phyloP scores from a whole-genome alignment of 768 basidiomycete genomes.

The Termitomyces titanicus region DNA sequence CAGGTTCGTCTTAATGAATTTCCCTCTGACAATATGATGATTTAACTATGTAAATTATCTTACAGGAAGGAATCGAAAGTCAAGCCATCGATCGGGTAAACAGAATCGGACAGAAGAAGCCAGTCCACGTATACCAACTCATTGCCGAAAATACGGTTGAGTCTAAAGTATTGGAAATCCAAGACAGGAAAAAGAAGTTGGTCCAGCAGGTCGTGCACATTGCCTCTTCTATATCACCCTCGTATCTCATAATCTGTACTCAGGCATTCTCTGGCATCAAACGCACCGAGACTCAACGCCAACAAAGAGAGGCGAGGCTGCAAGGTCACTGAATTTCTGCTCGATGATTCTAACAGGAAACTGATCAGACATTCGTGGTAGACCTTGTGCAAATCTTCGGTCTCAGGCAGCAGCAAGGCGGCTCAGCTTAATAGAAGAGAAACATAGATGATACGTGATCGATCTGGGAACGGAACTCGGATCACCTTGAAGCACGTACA shows the following conservation, averaged over 20 bases:
- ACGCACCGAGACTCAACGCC: slow-evolving; percentile 66
- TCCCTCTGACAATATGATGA: neutral
- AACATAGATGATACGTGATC: too few relatives aligned
- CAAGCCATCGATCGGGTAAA: slow-evolving; percentile 83
- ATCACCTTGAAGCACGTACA: neutral
- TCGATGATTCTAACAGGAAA: neutral
- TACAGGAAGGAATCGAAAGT: slow-evolving; percentile 76
- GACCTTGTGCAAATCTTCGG: slow-evolving; percentile 63
- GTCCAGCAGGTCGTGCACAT: slow-evolving; percentile 60
- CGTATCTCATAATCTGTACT: neutral
- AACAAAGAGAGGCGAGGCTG: slow-evolving; percentile 76
- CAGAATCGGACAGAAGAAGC: slow-evolving; percentile 80
- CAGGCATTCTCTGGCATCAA: slow-evolving; percentile 87
- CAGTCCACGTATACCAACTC: slow-evolving; percentile 84
- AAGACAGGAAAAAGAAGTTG: slow-evolving; percentile 77
- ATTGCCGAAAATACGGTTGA: slow-evolving; percentile 90
- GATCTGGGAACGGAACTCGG: neutral
- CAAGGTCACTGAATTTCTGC: slow-evolving; percentile 49
- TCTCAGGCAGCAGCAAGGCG: slow-evolving; percentile 22
- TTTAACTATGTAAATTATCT: slow-evolving; percentile 3
- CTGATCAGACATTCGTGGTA: slow-evolving; percentile 19
- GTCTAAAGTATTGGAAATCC: slow-evolving; percentile 83
- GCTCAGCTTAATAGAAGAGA: neutral
- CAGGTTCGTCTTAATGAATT: slow-evolving; percentile 39
- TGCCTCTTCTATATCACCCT: neutral